These are phyloP conservation scores for Hypoxylon rickii DNA, from an alignment of 495 filamentous ascomycete species.

Conservation along the genomic window DNA sequence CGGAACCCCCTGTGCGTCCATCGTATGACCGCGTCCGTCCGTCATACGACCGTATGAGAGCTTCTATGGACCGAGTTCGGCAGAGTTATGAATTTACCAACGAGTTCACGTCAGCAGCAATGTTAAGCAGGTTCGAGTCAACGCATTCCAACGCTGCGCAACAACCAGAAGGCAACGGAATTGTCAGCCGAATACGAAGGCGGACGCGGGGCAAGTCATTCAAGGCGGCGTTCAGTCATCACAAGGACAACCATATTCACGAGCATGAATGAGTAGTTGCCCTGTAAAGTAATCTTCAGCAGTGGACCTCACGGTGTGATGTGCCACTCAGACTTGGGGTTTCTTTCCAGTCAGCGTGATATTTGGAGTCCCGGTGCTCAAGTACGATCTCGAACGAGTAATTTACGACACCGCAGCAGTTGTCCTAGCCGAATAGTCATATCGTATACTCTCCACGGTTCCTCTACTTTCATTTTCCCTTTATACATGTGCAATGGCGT, in stretches of 20 bases:
- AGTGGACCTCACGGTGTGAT: no score
- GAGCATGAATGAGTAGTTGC: constrained; percentile 32
- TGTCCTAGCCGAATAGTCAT: constrained; percentile 17
- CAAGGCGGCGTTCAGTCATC: constrained; percentile 33
- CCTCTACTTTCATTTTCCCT: constrained; percentile 17
- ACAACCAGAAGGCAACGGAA: constrained; percentile 21
- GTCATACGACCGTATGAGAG: constrained; percentile 71
- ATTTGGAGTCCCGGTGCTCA: constrained; percentile 23
- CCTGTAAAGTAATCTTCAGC: constrained; percentile 19
- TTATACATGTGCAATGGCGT: constrained; percentile 35
- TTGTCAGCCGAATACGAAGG: constrained; percentile 37
- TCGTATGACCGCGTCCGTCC: constrained; percentile 66
- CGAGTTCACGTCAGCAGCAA: constrained; percentile 87
- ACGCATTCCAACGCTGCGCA: constrained; percentile 52
- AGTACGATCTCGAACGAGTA: constrained; percentile 38
- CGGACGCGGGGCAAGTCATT: constrained; percentile 42
- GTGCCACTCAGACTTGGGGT: no score
- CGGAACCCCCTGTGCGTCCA: constrained; percentile 47
- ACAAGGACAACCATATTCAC: constrained; percentile 38
- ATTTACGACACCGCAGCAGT: constrained; percentile 36
- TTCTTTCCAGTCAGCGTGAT: constrained; percentile 27
- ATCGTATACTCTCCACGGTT: constrained; percentile 11
- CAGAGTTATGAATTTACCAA: constrained; percentile 82
- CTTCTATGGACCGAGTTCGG: constrained; percentile 73
- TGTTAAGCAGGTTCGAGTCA: constrained; percentile 82